Evolutionary conservation across 495 filamentous ascomycete genomes (phyloP).

Genomic region (Glonium stellatum): DNA sequence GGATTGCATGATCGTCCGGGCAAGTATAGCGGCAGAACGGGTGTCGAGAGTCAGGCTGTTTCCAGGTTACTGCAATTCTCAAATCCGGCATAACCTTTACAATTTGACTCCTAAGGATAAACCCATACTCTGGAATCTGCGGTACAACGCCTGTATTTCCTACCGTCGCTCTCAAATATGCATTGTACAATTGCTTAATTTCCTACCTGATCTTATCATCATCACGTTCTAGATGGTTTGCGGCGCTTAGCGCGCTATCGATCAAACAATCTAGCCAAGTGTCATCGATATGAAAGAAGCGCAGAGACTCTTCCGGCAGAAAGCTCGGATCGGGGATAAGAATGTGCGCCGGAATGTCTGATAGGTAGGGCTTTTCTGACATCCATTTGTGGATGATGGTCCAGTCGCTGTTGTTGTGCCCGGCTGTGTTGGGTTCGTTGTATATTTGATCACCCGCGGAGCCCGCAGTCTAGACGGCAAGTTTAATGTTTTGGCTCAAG

Average conservation of each 20-base stretch:
- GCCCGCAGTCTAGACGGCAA: neutral
- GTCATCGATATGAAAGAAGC: constrained; percentile 44
- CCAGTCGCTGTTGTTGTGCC: constrained; percentile 7
- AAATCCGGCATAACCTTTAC: constrained; percentile 10
- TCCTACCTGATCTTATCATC: constrained; percentile 2
- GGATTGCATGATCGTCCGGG: neutral
- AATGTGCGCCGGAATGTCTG: constrained; percentile 7
- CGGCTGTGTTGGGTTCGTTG: neutral
- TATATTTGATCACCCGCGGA: neutral
- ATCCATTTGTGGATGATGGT: constrained; percentile 9
- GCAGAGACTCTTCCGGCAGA: constrained; percentile 34
- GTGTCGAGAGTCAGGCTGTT: neutral
- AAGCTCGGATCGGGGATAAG: constrained; percentile 29
- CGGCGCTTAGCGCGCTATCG: constrained; percentile 44
- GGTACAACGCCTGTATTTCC: too few species aligned
- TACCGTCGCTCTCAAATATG: neutral
- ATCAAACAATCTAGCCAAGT: constrained; percentile 42
- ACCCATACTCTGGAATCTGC: constrained; percentile 13
- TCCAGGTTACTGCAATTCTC: neutral
- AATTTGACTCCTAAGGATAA: neutral
- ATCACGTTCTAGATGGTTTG: constrained; percentile 36
- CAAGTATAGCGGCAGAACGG: neutral
- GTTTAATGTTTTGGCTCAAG: neutral
- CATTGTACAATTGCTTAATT: constrained; percentile 9
- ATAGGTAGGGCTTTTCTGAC: neutral